phyloP scores from a whole-genome alignment of 2,329 filamentous ascomycete species.

The Davidsoniella virescens region DNA sequence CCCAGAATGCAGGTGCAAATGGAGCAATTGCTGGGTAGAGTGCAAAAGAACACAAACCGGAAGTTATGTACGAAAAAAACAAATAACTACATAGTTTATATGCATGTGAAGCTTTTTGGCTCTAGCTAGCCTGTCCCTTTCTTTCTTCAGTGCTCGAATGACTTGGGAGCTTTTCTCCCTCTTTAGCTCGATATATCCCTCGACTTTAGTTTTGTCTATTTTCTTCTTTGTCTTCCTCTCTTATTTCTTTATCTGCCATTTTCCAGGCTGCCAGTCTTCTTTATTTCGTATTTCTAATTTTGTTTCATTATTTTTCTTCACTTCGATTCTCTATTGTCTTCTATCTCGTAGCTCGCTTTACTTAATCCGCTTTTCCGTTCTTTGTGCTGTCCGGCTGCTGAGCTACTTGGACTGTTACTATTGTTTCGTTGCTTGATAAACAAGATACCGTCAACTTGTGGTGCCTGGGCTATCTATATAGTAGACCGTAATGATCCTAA shows the following conservation, averaged over 20 bases:
- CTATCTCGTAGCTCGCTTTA: too few relatives aligned
- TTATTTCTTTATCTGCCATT: neutral
- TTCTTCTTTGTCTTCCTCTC: neutral
- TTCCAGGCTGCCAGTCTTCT: neutral
- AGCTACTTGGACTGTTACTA: too few relatives aligned
- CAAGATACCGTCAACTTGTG: too few relatives aligned
- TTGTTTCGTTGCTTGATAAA: too few relatives aligned
- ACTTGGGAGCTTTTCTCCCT: neutral
- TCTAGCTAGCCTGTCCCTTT: conserved; percentile 2
- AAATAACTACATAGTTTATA: too few relatives aligned
- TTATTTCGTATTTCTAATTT: neutral
- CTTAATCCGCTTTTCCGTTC: too few relatives aligned
- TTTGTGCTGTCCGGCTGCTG: too few relatives aligned
- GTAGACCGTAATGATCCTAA: conserved; percentile 9
- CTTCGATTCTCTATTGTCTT: neutral
- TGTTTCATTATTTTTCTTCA: too few relatives aligned
- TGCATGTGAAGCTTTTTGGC: neutral
- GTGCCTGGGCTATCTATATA: too few relatives aligned
- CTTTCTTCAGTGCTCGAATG: neutral
- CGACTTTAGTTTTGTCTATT: conserved; percentile 1
- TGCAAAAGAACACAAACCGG: neutral
- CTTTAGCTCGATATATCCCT: neutral
- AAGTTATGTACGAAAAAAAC: neutral
- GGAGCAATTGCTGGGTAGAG: neutral
- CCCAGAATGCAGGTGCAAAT: neutral